Percentiles rank a stretch among this genome's conserved stretches.
phyloP scores from a whole-genome alignment of 2,329 filamentous ascomycete species.

The Microcyclospora tardicrescens region DNA sequence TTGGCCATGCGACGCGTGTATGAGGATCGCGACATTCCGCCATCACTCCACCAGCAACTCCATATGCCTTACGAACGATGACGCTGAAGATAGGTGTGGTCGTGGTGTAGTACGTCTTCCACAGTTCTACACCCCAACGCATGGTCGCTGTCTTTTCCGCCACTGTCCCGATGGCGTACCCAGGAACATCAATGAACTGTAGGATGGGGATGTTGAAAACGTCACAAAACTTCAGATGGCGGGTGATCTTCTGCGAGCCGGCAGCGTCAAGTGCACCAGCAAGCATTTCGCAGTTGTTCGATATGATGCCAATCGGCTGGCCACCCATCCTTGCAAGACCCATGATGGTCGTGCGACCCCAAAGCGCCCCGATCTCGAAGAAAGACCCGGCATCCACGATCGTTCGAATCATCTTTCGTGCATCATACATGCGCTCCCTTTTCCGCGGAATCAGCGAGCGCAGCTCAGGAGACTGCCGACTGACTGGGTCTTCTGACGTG shows the following conservation, averaged over 20 bases:
- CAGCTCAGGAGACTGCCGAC: conserved; percentile 37
- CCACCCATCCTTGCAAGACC: conserved; percentile 48
- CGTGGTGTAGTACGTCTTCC: conserved; percentile 49
- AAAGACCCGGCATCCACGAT: conserved; percentile 45
- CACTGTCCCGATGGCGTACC: conserved; percentile 51
- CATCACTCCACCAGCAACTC: conserved; percentile 53
- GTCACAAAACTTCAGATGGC: conserved; percentile 50
- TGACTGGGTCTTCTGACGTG: conserved; percentile 34
- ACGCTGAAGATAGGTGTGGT: conserved; percentile 51
- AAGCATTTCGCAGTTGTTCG: conserved; percentile 48
- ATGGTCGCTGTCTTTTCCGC: conserved; percentile 52
- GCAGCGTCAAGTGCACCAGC: conserved; percentile 48
- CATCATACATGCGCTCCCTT: conserved; percentile 48
- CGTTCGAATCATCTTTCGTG: conserved; percentile 42
- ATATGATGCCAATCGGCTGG: conserved; percentile 45
- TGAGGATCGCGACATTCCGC: conserved; percentile 48
- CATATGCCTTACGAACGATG: conserved; percentile 48
- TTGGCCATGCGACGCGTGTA: conserved; percentile 51
- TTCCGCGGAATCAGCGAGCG: conserved; percentile 45
- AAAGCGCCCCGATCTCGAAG: conserved; percentile 52
- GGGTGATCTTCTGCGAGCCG: conserved; percentile 47
- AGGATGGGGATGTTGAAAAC: conserved; percentile 52
- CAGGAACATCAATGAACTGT: conserved; percentile 50
- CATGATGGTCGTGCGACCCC: conserved; percentile 49
- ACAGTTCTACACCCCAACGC: conserved; percentile 50